Conservation (phyloP, 1,139 yeast species). For the Debaryomycetaceae sp. region DNA sequence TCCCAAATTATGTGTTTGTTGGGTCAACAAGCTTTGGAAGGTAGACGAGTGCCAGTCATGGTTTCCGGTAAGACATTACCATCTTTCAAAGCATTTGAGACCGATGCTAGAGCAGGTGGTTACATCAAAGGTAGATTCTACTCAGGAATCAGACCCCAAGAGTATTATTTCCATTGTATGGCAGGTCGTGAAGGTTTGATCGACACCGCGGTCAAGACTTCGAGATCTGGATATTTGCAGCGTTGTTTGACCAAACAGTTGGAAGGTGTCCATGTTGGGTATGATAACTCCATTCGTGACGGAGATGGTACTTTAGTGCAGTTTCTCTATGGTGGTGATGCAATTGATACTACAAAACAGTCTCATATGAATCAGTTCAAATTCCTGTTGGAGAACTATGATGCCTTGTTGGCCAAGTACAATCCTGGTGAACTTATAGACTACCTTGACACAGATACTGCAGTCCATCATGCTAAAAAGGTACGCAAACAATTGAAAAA, state of each 20-base stretch:
- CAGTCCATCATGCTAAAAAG: constrained; percentile 78
- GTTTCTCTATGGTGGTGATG: constrained; percentile 97
- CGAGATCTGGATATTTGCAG: constrained; percentile 97
- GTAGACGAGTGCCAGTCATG: constrained; percentile 99
- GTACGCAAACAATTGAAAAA: constrained; percentile 71
- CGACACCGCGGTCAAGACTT: constrained; percentile 98
- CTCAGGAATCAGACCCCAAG: constrained; percentile 98
- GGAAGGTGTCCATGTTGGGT: constrained; percentile 93
- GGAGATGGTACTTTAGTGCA: constrained; percentile 92
- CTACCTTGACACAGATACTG: constrained; percentile 77
- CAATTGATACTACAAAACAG: constrained; percentile 91
- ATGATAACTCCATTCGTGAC: constrained; percentile 95
- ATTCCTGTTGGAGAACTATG: constrained; percentile 90
- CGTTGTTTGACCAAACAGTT: constrained; percentile 97
- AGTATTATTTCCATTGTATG: constrained; percentile 99
- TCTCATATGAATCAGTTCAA: constrained; percentile 91
- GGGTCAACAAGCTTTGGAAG: constrained; percentile 99
- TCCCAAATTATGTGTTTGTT: constrained; percentile 99
- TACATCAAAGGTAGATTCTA: constrained; percentile 96
- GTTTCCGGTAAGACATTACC: constrained; percentile 97
- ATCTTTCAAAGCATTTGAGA: constrained; percentile 93
- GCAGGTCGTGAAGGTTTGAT: constrained; percentile 99
- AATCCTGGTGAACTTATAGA: constrained; percentile 77
- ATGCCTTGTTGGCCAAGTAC: constrained; percentile 80
- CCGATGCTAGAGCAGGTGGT: constrained; percentile 98